Conservation (phyloP, 805 yeast genomes). For the Komagataella populi region DNA sequence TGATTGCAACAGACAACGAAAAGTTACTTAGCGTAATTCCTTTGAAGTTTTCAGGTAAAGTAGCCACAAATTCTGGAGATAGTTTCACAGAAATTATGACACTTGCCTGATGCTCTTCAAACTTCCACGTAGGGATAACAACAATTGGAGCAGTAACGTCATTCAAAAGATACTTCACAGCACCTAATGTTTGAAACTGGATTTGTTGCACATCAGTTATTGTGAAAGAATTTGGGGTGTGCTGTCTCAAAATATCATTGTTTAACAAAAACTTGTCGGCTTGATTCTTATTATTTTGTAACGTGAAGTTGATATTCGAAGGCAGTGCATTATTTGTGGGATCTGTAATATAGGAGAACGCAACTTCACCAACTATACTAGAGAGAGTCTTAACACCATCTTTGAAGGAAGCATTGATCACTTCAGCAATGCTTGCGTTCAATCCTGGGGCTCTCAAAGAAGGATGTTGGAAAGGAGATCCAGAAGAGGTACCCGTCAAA, state of each 20-base stretch:
- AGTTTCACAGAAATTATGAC: constrained; percentile 62
- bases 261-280: constrained; percentile 36
- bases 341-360: constrained; percentile 47
- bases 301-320: constrained; percentile 22
- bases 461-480: constrained; percentile 29
- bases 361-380: constrained; percentile 74
- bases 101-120: constrained; percentile 74
- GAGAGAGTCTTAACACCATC: constrained; percentile 51
- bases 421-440: constrained; percentile 79
- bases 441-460: constrained; percentile 46
- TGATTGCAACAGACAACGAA: constrained; percentile 45
- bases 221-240: constrained; percentile 23
- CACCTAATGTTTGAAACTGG: constrained; percentile 59
- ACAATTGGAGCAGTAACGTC: constrained; percentile 48
- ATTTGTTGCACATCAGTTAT: constrained; percentile 33
- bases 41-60: constrained; percentile 15
- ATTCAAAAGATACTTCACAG: constrained; percentile 57
- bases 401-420: constrained; percentile 57
- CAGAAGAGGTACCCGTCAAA: constrained; percentile 10
- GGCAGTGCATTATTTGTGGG: constrained; percentile 21
- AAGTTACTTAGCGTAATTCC: constrained; percentile 40
- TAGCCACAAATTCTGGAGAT: constrained; percentile 26
- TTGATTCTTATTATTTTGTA: constrained; percentile 26
- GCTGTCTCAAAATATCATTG: constrained; percentile 36
- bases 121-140: constrained; percentile 80